Evolutionary conservation across 352 stramenopile species (phyloP).

Genomic region (Pythium aristosporum): DNA sequence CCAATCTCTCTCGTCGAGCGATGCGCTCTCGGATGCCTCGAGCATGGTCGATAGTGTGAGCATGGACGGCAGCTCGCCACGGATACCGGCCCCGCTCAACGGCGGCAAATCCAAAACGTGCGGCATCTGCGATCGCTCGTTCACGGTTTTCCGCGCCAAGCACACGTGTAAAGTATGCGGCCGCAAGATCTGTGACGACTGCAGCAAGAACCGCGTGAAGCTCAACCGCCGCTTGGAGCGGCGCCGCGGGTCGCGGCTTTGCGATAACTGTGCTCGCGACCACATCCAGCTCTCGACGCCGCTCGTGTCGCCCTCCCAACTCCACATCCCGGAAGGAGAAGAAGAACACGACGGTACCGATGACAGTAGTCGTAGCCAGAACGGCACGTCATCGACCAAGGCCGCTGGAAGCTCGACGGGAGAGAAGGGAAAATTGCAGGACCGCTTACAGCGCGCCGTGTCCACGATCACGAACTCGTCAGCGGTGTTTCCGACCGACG

Average conservation of each 20-base stretch:
- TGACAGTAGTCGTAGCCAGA: neutral
- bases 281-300: conserved; percentile 35
- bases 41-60: neutral
- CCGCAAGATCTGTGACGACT: conserved; percentile 79
- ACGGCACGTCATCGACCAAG: neutral
- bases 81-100: conserved; percentile 8
- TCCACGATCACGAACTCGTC: conserved; percentile 4
- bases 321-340: neutral
- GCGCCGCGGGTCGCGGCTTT: conserved; percentile 71
- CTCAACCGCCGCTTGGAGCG: conserved; percentile 62
- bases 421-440: neutral
- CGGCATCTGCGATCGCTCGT: conserved; percentile 66
- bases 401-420: neutral
- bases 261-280: conserved; percentile 64
- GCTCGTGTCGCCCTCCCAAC: conserved; percentile 5
- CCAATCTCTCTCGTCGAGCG: neutral
- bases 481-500: neutral
- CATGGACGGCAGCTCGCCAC: conserved; percentile 11
- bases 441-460: conserved; percentile 7
- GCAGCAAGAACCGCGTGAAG: conserved; percentile 81
- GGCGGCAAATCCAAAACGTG: conserved; percentile 36
- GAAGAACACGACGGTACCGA: neutral
- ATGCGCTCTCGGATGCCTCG: neutral
- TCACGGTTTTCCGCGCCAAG: conserved; percentile 75
- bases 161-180: conserved; percentile 78